Evolutionary conservation across 352 stramenopile genomes (phyloP), one percentile per base, ranked within the genome.

Genomic region (Plasmopara viticola): DNA sequence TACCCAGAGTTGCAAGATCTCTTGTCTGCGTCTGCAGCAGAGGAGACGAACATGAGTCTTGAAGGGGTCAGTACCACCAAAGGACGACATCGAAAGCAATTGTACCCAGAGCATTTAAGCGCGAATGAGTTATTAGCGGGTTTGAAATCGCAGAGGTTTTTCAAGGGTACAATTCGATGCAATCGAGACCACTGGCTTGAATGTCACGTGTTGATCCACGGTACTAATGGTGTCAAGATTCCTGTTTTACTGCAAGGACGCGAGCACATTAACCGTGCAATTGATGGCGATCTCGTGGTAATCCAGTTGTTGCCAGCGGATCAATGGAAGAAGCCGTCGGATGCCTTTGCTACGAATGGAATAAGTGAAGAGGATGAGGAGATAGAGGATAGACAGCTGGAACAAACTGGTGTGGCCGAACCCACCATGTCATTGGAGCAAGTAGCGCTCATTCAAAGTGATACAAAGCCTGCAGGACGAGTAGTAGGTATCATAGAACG

Each of bases 261-360:
- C 5, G 74, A 90, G 48, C 67, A 98, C 66, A 94, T 98, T 33
- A 99, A 99, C 70, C 85, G 97, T 40, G 95, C 95, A 6, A 88
- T 99, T 48, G 96, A 99, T 66, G 97, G 96, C 14, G 97, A 99
- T 68, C 60, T 98, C n/a, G 96, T 99, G 1, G 94, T 88, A 0
- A 92, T 99, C 54, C 81, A 98, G 57, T 56, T 99, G 42, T 68
- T 98, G 42, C 72, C 87, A 5, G 81, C 97, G 51, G 62, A 66
- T 0, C 63, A 86, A 48, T 91, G 81, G 81, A 91, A 84, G 56
- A 84, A 82, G 46, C 68, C 78, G 13, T 88, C 78, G 0, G 76
- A 91, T 43, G 72, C 72, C 28, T 91, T 89, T 39, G 74, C 70
- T 13, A 64, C 68, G 2, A 79, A 80, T 47, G 65, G 60, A 9